Conservation (phyloP, 495 filamentous ascomycete species). For the Amphirosellinia nigrospora region DNA sequence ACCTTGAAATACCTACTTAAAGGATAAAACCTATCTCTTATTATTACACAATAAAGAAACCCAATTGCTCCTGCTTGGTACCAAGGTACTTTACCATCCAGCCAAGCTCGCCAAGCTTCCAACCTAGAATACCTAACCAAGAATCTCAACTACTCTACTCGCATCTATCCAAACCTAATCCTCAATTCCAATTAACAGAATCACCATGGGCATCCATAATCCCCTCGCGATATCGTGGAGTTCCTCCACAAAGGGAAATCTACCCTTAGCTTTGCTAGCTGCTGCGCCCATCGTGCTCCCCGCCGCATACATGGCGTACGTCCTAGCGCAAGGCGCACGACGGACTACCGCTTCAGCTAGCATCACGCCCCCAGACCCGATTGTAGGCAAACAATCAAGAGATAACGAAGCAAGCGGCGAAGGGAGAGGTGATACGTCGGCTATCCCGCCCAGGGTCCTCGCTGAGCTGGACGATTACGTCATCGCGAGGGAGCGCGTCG, state of each 20-base stretch:
- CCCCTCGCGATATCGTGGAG: slow-evolving; percentile 2
- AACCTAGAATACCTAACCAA: neutral
- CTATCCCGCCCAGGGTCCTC: slow-evolving; percentile 19
- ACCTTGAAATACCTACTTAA: no score
- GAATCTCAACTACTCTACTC: neutral
- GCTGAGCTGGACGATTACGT: slow-evolving; percentile 26
- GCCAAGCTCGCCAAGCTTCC: slow-evolving; percentile 8
- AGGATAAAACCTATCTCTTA: neutral
- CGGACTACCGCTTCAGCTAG: slow-evolving; percentile 9
- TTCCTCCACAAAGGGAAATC: neutral
- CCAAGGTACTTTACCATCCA: neutral
- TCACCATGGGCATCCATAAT: slow-evolving; percentile 5
- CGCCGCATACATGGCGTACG: slow-evolving; percentile 18
- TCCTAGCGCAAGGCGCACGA: slow-evolving; percentile 20
- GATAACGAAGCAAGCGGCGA: neutral
- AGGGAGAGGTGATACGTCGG: neutral
- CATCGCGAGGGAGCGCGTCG: slow-evolving; percentile 38
- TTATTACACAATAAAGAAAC: neutral
- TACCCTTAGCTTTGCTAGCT: slow-evolving; percentile 26
- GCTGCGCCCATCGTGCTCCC: slow-evolving; percentile 29
- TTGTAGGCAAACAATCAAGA: neutral
- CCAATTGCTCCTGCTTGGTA: no score
- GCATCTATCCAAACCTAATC: neutral
- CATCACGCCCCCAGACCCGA: slow-evolving; percentile 28
- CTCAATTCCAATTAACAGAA: neutral